Base-by-base conservation (phyloP, 2,329 filamentous ascomycete species). In the Pezizomycotina sp. region DNA sequence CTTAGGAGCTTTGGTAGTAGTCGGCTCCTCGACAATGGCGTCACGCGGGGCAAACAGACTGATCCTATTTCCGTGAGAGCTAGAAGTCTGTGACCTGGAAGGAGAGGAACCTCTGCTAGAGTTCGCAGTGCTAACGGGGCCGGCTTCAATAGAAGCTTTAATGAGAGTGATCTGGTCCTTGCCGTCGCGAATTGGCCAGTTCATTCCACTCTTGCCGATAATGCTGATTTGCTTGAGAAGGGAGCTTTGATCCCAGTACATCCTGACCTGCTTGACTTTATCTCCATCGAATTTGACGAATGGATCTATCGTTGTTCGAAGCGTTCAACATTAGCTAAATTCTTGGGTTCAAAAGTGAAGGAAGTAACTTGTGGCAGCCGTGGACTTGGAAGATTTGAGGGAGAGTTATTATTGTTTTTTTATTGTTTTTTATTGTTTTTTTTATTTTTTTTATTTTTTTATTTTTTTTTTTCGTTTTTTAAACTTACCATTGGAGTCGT, bases 171-270 rank as follows among this genome's bases (percentile, higher is more conserved):
- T 66, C 61, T 95, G 84, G 35, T 92, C 83, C 51, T 71, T 71
- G 54, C 76, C 78, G 55, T 92, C 83, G 49, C 74, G 72, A 54
- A 98, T 91, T 36, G 89, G 89, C 89, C 89, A 98, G 60, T 89
- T 92, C 56, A 77, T 79, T 38, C 80, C 81, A 35, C 77, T 76
- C 55, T 75, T 77, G 52, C 89, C 86, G 58, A 98, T 95, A 38
- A 93, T 74, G 45, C 93, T 84, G 47, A 93, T 69, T 58, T 92
- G 77, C 62, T 89, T 95, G 48, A 98, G 69, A 25, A 98, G 69
- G 35, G 82, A 77, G 43, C 75, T 84, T 59, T 98, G 89, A 56
- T 98, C 89, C 89, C 89, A 98, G 56, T 77, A 81, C 49, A 86
- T 71, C 50, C 86, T 79, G 47, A 95, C 79, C 57, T 89, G 81